These are phyloP conservation scores for Apiotrichum veenhuisii DNA, from an alignment of 1,284 basidiomycete species.

Conservation along the genomic window DNA sequence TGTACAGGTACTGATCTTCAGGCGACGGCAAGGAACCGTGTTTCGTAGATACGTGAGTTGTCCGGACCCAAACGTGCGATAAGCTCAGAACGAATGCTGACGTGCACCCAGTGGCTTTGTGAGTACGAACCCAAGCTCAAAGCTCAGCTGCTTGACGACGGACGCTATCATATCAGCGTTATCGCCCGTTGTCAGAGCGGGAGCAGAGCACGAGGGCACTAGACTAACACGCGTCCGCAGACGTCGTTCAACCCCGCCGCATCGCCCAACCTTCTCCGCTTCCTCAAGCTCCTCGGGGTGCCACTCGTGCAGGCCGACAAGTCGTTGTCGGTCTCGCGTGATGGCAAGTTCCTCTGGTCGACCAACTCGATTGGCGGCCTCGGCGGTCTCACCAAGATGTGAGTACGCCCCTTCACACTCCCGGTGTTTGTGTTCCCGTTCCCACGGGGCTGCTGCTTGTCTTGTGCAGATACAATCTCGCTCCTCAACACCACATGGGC, in stretches of 20 bases:
- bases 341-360: slow-evolving; percentile 34
- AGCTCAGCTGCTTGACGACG: not conserved
- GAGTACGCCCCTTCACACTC: slow-evolving; percentile 2
- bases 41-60: slow-evolving; percentile 63
- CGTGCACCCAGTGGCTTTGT: slow-evolving; percentile 47
- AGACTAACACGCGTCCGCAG: too few species aligned
- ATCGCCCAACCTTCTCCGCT: slow-evolving; percentile 76
- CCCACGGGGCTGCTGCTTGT: not conserved
- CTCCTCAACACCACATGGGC: too few species aligned
- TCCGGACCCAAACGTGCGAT: not conserved
- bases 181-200: too few species aligned
- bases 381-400: slow-evolving; percentile 53
- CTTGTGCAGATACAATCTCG: too few species aligned
- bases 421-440: not conserved
- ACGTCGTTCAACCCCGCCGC: slow-evolving; percentile 74
- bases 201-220: too few species aligned
- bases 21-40: slow-evolving; percentile 53
- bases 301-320: slow-evolving; percentile 62
- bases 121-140: slow-evolving; percentile 3
- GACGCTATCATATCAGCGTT: too few species aligned
- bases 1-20: slow-evolving; percentile 8
- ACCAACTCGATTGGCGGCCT: not conserved
- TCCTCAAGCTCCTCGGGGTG: slow-evolving; percentile 60
- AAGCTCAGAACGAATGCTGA: slow-evolving; percentile 1
- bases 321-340: slow-evolving; percentile 72